Base-by-base conservation (phyloP, 2,329 filamentous ascomycete species). In the Pseudodiploospora longispora region DNA sequence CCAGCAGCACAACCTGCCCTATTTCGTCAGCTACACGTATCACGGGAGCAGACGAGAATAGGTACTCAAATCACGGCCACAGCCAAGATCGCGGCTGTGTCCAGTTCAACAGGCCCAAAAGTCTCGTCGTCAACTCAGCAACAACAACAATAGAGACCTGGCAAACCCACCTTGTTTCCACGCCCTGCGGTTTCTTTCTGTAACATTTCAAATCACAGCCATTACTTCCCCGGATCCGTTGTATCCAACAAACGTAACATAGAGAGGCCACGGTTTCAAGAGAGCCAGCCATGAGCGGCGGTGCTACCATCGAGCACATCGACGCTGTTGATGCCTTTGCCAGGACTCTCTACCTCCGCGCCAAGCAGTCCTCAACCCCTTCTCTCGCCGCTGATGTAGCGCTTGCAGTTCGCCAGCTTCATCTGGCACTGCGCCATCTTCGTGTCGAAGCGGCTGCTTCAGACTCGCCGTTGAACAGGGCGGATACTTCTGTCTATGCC, bases 391-490 rank as follows among this genome's bases (percentile, higher is more conserved):
- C 66, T 43, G 67, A 73, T 37, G 66, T 77, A 38, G 68, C 74
- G 10, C 56, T 61, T 10, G 69, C 71, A 32, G 69, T 82, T 34
- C 71, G 71, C 43, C 66, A 66, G 36, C 64, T 83, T 35, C 72
- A 82, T 52, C 70, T 70, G 5, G 72, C 73, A 9, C 64, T 83
- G 6, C 73, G 75, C 43, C 74, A 81, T 52, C 64, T 83, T 28
- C 76, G 74, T 43, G 66, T 71, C 50, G 79, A 82, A 61, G 70
- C 72, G 34, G 69, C 75, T 50, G 76, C 79, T 52, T 65, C 68
- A 1, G 74, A 75, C 51, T 81, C 78, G 7, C 63, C 73, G 8
- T 65, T 83, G 10, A 75, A 75, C 61, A 57, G 58, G 30, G 50
- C 62, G 1, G 55, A 63, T 36, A 63, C 62, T 27, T 60, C 65